Evolutionary conservation across 1,139 yeast species (phyloP).

Genomic region (Hemisphaericaspora xylanilytica): DNA sequence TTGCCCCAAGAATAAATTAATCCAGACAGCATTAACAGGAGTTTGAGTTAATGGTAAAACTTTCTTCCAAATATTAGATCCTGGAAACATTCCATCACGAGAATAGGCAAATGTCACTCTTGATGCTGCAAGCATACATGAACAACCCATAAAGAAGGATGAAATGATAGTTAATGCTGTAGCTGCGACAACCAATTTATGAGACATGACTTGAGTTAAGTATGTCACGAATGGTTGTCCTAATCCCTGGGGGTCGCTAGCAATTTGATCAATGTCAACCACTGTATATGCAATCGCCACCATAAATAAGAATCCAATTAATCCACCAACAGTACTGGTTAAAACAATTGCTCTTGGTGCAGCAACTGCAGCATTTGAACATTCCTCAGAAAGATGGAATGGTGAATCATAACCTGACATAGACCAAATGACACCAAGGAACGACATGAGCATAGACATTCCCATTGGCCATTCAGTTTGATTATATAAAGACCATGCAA

Average conservation of each 20-base stretch:
- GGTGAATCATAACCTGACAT: constrained; percentile 78
- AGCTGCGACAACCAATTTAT: constrained; percentile 49
- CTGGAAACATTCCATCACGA: constrained; percentile 69
- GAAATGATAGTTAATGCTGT: constrained; percentile 60
- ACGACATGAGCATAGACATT: constrained; percentile 56
- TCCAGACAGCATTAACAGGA: constrained; percentile 70
- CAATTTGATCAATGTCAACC: constrained; percentile 51
- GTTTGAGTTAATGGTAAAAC: constrained; percentile 59
- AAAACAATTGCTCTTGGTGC: constrained; percentile 67
- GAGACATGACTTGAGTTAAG: constrained; percentile 50
- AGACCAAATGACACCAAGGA: constrained; percentile 70
- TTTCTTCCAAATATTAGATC: constrained; percentile 50
- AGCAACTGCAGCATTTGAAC: constrained; percentile 61
- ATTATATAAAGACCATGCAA: constrained; percentile 60
- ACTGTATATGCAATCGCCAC: constrained; percentile 65
- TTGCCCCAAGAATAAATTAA: constrained; percentile 58
- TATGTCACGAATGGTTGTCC: constrained; percentile 69
- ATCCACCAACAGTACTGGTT: constrained; percentile 62
- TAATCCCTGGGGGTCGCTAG: constrained; percentile 47
- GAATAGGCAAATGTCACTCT: constrained; percentile 69
- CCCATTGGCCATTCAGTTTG: constrained; percentile 70
- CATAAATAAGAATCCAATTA: constrained; percentile 62
- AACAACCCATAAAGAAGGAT: constrained; percentile 65
- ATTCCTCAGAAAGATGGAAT: constrained; percentile 71
- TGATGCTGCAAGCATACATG: constrained; percentile 70